Percentiles rank a stretch among this genome's conserved stretches.
phyloP scores from a whole-genome alignment of 108 stramenopile species.

The Mayamaea pseudoterrestris region DNA sequence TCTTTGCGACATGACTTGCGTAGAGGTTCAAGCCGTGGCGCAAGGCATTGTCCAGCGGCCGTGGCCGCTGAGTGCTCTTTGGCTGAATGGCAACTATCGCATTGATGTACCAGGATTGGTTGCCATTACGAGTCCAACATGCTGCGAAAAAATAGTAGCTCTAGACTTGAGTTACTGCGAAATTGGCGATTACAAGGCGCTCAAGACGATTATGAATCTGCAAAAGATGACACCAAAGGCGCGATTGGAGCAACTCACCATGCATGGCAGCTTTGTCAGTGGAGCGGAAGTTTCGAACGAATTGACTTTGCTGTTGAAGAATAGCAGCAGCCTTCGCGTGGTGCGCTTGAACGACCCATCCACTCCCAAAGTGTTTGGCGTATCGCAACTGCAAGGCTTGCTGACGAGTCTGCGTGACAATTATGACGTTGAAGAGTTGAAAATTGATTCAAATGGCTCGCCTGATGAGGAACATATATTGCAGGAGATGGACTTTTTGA shows the following conservation, averaged over 20 bases:
- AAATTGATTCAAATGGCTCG: constrained; percentile 1
- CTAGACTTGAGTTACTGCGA: constrained; percentile 4
- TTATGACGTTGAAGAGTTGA: constrained; percentile 7
- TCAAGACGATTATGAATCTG: not conserved
- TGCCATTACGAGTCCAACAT: not conserved
- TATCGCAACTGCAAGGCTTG: not conserved
- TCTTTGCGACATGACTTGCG: constrained; percentile 1
- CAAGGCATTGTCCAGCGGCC: not conserved
- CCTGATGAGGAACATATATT: not conserved
- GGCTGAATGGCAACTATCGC: constrained; percentile 2
- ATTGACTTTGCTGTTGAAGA: not conserved
- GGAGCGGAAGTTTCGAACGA: not conserved
- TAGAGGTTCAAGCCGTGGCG: not conserved
- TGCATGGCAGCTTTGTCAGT: too few relatives aligned
- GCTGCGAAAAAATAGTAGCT: not conserved
- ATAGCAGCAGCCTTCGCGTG: not conserved
- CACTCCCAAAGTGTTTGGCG: not conserved
- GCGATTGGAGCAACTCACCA: not conserved
- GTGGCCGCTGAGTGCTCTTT: not conserved
- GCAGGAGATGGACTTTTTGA: constrained; percentile 2
- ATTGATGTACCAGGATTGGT: not conserved
- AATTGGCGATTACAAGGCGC: not conserved
- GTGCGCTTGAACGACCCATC: constrained; percentile 1
- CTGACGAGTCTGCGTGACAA: constrained; percentile 1
- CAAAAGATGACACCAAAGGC: not conserved